phyloP scores from a whole-genome alignment of 2,329 filamentous ascomycete genomes.

The Penicillium sp. region DNA sequence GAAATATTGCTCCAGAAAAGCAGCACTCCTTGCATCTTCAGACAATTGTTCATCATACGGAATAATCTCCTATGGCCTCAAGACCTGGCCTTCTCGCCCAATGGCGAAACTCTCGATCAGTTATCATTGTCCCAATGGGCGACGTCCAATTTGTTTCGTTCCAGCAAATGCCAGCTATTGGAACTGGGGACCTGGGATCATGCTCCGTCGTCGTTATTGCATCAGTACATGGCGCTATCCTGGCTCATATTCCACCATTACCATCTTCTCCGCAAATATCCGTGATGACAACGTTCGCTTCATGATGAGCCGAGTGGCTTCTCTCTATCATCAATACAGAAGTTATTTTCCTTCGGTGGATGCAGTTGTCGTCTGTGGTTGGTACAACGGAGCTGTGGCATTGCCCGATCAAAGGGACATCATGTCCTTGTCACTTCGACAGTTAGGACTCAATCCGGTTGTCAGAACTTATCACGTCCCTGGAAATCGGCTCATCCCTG shows the following conservation, averaged over 20 bases:
- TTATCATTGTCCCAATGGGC: constrained; percentile 3
- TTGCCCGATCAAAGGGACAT: neutral
- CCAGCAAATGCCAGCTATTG: constrained; percentile 1
- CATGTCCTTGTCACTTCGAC: neutral
- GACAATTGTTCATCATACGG: neutral
- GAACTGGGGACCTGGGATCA: neutral
- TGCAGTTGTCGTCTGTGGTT: neutral
- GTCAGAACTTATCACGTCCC: neutral
- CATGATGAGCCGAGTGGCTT: constrained; percentile 1
- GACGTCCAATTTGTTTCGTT: constrained; percentile 3
- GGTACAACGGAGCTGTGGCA: neutral
- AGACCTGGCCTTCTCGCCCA: neutral
- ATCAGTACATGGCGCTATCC: constrained; percentile 2
- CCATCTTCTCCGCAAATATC: neutral
- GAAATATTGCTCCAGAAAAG: too few species aligned
- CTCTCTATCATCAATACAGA: neutral
- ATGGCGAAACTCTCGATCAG: neutral
- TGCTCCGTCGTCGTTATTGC: neutral
- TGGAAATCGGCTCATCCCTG: neutral
- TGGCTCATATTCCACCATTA: constrained; percentile 2
- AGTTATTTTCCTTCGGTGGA: neutral
- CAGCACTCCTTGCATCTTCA: neutral
- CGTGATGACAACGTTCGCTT: neutral
- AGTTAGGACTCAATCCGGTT: neutral
- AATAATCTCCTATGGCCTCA: neutral